These are phyloP conservation scores for Flaveria floridana DNA, from an alignment of 140 eudicot genomes.

Conservation along the genomic window DNA sequence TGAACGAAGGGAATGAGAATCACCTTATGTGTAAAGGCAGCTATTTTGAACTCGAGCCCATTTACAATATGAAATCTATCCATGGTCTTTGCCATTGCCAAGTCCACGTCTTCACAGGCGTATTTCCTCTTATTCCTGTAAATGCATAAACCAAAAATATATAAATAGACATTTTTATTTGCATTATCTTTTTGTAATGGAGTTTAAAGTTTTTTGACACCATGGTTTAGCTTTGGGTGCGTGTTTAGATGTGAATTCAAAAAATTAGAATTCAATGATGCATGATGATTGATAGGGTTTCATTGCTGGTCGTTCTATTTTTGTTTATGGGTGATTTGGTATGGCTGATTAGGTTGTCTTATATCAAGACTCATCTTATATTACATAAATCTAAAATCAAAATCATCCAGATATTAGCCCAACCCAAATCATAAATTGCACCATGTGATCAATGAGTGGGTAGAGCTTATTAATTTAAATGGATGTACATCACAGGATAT, in stretches of 20 bases:
- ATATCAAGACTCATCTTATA: neutral
- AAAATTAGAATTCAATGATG: neutral
- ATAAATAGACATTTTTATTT: neutral
- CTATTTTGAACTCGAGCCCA: conserved; percentile 75
- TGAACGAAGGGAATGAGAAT: neutral
- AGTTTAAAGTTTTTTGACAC: conserved; percentile 6
- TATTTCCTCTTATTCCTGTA: conserved; percentile 64
- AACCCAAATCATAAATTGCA: neutral
- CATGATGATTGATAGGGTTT: neutral
- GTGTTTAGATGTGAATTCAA: neutral
- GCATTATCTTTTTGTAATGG: neutral
- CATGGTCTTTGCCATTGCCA: conserved; percentile 53
- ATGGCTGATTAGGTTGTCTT: neutral
- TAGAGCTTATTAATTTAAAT: conserved; percentile 5
- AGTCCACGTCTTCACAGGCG: conserved; percentile 45
- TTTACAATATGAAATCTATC: conserved; percentile 63
- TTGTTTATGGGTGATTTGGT: neutral
- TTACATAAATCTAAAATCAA: neutral
- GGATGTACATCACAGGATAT: neutral
- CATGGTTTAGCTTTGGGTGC: neutral
- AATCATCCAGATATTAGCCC: neutral
- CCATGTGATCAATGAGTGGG: neutral
- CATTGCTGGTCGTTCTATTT: neutral
- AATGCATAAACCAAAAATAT: conserved; percentile 18
- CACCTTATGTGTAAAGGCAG: conserved; percentile 70